Evolutionary conservation across 805 yeast genomes (phyloP).

Genomic region (Saturnispora silvae): DNA sequence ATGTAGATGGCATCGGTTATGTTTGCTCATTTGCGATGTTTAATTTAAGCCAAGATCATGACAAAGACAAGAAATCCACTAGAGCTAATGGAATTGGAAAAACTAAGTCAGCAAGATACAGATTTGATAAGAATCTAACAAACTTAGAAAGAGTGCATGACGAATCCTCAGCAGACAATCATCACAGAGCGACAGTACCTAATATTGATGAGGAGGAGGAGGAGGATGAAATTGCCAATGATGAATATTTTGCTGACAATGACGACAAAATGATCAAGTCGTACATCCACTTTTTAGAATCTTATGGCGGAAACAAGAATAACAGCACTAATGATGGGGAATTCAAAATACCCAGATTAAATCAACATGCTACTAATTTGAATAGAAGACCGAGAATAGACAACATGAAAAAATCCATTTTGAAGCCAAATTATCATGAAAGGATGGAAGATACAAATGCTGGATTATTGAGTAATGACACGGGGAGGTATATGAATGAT

Average conservation of each 20-base stretch:
- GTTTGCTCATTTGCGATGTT: constrained; percentile 94
- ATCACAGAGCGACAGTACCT: too few relatives aligned
- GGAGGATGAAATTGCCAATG: constrained; percentile 23
- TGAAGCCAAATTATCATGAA: constrained; percentile 5
- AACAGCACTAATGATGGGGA: neutral
- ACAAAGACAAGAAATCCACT: constrained; percentile 14
- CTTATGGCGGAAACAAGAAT: constrained; percentile 44
- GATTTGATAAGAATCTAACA: constrained; percentile 18
- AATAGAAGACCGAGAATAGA: too few relatives aligned
- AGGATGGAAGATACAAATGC: constrained; percentile 22
- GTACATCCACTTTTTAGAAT: constrained; percentile 76
- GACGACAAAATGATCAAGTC: constrained; percentile 91
- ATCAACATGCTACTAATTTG: too few relatives aligned
- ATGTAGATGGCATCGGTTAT: constrained; percentile 90
- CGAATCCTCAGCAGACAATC: neutral
- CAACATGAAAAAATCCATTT: constrained; percentile 1
- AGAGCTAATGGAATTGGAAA: neutral
- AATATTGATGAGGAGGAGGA: constrained; percentile 11
- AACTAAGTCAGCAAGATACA: constrained; percentile 9
- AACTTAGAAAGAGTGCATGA: constrained; percentile 11
- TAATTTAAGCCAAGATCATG: constrained; percentile 54
- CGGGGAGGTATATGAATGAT: constrained; percentile 16
- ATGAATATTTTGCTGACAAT: constrained; percentile 37
- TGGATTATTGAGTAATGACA: constrained; percentile 20
- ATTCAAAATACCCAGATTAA: neutral